Evolutionary conservation across 192 early-diverging fungal genomes (phyloP).

Genomic region (Allomyces macrogynus): DNA sequence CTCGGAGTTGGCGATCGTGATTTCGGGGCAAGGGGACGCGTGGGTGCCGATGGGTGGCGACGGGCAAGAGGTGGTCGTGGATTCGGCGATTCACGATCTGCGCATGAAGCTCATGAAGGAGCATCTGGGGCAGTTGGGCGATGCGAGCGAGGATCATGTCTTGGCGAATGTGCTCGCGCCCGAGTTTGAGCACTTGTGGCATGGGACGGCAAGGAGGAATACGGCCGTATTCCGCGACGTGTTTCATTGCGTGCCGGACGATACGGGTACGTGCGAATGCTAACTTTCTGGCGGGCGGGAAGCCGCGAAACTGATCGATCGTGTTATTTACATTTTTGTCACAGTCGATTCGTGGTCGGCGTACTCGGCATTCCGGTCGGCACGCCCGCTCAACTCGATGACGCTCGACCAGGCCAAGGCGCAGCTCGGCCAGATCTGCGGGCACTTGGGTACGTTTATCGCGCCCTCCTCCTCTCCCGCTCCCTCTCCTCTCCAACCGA

Average conservation of each 20-base stretch:
- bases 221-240: conserved; percentile 51
- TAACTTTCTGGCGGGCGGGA: too few relatives aligned
- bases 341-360: too few relatives aligned
- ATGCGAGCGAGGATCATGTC: neutral
- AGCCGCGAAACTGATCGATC: too few relatives aligned
- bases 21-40: conserved; percentile 11
- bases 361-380: too few relatives aligned
- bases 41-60: conserved; percentile 9
- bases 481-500: too few relatives aligned
- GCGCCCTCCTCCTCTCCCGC: too few relatives aligned
- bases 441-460: too few relatives aligned
- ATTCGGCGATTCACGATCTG: neutral
- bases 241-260: conserved; percentile 71
- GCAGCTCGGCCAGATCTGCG: too few relatives aligned
- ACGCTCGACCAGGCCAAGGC: too few relatives aligned
- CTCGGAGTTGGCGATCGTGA: conserved; percentile 67
- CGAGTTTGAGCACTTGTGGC: conserved; percentile 32
- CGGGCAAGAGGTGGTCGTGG: conserved; percentile 9
- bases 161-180: neutral
- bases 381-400: too few relatives aligned
- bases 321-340: too few relatives aligned
- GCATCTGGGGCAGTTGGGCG: neutral
- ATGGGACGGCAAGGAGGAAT: conserved; percentile 37
- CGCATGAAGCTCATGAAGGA: neutral
- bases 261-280: conserved; percentile 44